These are phyloP conservation scores for Triangularia setosa DNA, from an alignment of 2,329 filamentous ascomycete genomes.

Conservation along the genomic window DNA sequence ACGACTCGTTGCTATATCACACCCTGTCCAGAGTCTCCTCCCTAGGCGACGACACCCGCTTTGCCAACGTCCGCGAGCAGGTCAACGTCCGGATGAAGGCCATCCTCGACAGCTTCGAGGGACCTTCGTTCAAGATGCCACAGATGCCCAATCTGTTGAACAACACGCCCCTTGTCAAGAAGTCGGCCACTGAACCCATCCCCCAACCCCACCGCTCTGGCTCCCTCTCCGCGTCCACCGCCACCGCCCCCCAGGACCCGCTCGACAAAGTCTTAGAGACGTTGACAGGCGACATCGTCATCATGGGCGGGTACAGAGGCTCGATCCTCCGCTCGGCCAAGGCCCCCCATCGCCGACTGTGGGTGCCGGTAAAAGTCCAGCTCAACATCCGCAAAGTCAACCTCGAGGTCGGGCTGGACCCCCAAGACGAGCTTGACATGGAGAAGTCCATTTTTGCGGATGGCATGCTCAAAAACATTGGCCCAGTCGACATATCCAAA, in stretches of 20 bases:
- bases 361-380: constrained; percentile 91
- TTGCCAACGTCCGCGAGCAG: constrained; percentile 75
- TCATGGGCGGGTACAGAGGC: constrained; percentile 86
- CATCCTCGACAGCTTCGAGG: constrained; percentile 81
- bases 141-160: constrained; percentile 46
- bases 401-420: constrained; percentile 77
- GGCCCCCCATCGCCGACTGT: constrained; percentile 78
- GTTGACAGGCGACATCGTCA: constrained; percentile 78
- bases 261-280: constrained; percentile 58
- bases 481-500: constrained; percentile 83
- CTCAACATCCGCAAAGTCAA: constrained; percentile 89
- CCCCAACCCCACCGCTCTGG: constrained; percentile 11
- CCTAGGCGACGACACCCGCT: constrained; percentile 77
- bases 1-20: constrained; percentile 75
- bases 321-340: constrained; percentile 83
- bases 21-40: constrained; percentile 76
- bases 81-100: constrained; percentile 88
- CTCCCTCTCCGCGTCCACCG: constrained; percentile 24
- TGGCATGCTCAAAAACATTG: constrained; percentile 87
- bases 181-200: constrained; percentile 16
- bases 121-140: constrained; percentile 70
- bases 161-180: constrained; percentile 29
- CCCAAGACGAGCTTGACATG: constrained; percentile 79
- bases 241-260: constrained; percentile 25
- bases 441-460: constrained; percentile 77